A percentile compares a stretch with the other conserved stretches of the same genome.
Evolutionary conservation across 306 rosid species (phyloP).

Genomic region (Casuarina cunninghamiana): DNA sequence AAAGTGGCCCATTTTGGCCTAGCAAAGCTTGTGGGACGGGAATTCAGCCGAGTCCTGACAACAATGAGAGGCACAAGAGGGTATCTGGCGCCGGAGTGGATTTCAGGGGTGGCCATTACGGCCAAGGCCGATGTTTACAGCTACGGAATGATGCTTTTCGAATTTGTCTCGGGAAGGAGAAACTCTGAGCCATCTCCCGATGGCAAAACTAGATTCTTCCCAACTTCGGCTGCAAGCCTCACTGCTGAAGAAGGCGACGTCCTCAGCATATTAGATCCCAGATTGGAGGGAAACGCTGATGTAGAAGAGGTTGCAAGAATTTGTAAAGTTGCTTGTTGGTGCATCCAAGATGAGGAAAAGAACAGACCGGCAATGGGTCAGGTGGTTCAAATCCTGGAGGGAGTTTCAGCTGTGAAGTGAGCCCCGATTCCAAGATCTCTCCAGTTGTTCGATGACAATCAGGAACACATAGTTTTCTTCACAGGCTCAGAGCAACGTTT

Average conservation of each 20-base stretch:
- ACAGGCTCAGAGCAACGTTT: constrained; percentile 36
- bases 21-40: constrained; percentile 85
- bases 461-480: constrained; percentile 56
- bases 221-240: constrained; percentile 49
- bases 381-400: constrained; percentile 80
- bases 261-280: constrained; percentile 52
- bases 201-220: constrained; percentile 59
- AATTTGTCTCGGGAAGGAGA: constrained; percentile 72
- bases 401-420: constrained; percentile 46
- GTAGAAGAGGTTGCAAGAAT: constrained; percentile 47
- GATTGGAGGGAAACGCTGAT: constrained; percentile 51
- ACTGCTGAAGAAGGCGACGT: constrained; percentile 47
- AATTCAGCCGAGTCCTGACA: constrained; percentile 83
- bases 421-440: constrained; percentile 71
- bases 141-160: constrained; percentile 92
- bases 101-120: constrained; percentile 77
- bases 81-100: constrained; percentile 92
- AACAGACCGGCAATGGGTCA: constrained; percentile 80
- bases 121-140: constrained; percentile 91
- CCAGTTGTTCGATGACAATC: constrained; percentile 47
- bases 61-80: constrained; percentile 97
- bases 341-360: constrained; percentile 75
- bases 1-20: constrained; percentile 87
- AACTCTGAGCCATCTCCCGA: constrained; percentile 67
- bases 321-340: constrained; percentile 80